Evolutionary conservation across 176 grass and related monocot genomes (phyloP).

Genomic region (Musa beccarii): DNA sequence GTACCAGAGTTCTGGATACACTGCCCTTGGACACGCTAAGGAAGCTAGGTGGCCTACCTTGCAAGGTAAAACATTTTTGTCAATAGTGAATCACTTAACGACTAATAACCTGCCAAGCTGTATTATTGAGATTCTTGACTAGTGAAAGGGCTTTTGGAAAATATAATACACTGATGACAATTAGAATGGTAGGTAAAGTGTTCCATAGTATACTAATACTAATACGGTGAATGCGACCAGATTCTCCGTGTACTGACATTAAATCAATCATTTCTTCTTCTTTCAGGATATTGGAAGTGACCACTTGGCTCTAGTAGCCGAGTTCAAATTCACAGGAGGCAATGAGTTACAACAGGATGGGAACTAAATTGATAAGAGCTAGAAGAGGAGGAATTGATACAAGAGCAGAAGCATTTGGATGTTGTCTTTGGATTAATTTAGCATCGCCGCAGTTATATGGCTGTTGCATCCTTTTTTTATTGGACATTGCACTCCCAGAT

Average conservation of each 20-base stretch:
- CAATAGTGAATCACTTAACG: background rate
- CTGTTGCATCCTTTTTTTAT: background rate
- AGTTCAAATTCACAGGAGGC: slow-evolving; percentile 48
- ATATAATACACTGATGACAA: background rate
- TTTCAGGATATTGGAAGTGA: slow-evolving; percentile 86
- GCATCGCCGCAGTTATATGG: background rate
- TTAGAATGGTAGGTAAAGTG: background rate
- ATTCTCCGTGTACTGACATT: background rate
- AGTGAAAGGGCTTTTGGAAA: background rate
- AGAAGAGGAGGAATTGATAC: background rate
- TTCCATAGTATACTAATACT: background rate
- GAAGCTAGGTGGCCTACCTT: slow-evolving; percentile 58
- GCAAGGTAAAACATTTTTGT: slow-evolving; percentile 38
- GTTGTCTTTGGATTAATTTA: too few relatives aligned
- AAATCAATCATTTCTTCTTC: background rate
- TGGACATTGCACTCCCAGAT: background rate
- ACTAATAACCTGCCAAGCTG: slow-evolving; percentile 2
- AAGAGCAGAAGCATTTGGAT: background rate
- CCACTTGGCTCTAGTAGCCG: slow-evolving; percentile 67
- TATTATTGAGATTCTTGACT: too few relatives aligned
- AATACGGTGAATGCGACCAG: too few relatives aligned
- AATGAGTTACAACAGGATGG: background rate
- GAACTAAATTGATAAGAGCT: background rate
- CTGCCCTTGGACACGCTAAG: slow-evolving; percentile 40
- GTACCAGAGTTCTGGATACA: slow-evolving; percentile 71